phyloP scores from a whole-genome alignment of 768 basidiomycete species.

The Hypholoma sublateritium region DNA sequence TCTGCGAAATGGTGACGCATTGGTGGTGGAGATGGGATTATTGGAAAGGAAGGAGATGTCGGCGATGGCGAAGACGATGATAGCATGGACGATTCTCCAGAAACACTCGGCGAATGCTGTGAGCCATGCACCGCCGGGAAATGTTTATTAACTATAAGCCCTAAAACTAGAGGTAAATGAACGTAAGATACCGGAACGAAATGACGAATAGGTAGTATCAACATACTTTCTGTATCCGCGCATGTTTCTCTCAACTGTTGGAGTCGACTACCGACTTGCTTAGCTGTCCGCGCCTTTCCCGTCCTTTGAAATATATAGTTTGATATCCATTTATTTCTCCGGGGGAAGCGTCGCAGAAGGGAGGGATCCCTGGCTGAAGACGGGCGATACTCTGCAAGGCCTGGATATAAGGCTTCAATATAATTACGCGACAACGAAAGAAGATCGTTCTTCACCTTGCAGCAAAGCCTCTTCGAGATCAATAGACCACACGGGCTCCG shows the following conservation, averaged over 20 bases:
- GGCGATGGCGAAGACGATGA: slow-evolving; percentile 1
- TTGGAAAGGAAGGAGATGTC: slow-evolving; percentile 1
- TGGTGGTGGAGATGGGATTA: not conserved
- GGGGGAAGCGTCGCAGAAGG: slow-evolving; percentile 59
- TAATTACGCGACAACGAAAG: not conserved
- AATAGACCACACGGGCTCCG: slow-evolving; percentile 65
- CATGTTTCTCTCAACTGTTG: slow-evolving; percentile 68
- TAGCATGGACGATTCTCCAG: not conserved
- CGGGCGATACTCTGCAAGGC: slow-evolving; percentile 55
- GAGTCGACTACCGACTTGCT: slow-evolving; percentile 70
- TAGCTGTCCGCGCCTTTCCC: slow-evolving; percentile 56
- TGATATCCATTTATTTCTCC: slow-evolving; percentile 66
- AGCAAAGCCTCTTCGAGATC: slow-evolving; percentile 59
- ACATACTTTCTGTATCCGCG: slow-evolving; percentile 55
- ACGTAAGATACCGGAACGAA: slow-evolving; percentile 17
- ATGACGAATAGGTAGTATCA: not conserved
- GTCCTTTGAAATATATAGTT: slow-evolving; percentile 59
- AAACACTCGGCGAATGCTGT: not conserved
- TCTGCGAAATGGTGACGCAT: not conserved
- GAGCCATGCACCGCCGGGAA: not conserved
- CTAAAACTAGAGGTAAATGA: not conserved
- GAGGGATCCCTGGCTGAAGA: slow-evolving; percentile 50
- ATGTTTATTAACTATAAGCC: slow-evolving; percentile 1
- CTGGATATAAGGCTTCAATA: slow-evolving; percentile 29
- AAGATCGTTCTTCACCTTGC: slow-evolving; percentile 43